These are phyloP conservation scores for Fusarium sp. DNA, from an alignment of 2,329 filamentous ascomycete species.

Conservation along the genomic window DNA sequence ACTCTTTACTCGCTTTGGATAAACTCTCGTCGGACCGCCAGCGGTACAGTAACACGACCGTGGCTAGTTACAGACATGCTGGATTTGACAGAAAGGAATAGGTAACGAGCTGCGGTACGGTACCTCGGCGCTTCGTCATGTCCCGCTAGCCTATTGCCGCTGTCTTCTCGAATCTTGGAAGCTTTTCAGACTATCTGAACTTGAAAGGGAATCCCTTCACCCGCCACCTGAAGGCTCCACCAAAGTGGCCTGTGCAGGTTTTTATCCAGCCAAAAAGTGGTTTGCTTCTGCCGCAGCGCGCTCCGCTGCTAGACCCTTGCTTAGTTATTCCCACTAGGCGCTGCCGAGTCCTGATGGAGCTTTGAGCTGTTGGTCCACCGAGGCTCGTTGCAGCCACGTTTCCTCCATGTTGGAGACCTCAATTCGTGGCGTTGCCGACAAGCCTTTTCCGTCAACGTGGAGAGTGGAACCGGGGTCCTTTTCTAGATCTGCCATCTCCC, in stretches of 20 bases:
- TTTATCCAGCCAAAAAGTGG: conserved; percentile 20
- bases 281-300: conserved; percentile 31
- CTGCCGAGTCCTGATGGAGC: conserved; percentile 24
- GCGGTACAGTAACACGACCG: background rate
- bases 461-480: conserved; percentile 9
- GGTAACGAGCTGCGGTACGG: conserved; percentile 9
- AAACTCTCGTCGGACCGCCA: conserved; percentile 10
- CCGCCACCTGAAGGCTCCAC: conserved; percentile 22
- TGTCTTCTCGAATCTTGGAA: conserved; percentile 37
- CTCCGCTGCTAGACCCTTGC: conserved; percentile 30
- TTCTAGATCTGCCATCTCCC: conserved; percentile 8
- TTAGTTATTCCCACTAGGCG: conserved; percentile 26
- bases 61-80: background rate
- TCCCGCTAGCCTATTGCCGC: conserved; percentile 10
- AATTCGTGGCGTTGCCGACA: conserved; percentile 34
- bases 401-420: conserved; percentile 23
- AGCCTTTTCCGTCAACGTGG: conserved; percentile 16
- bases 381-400: conserved; percentile 43
- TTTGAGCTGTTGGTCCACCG: background rate
- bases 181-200: conserved; percentile 15
- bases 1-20: conserved; percentile 10
- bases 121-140: conserved; percentile 25
- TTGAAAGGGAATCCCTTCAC: conserved; percentile 7
- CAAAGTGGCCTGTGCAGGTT: conserved; percentile 23
- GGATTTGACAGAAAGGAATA: background rate